phyloP scores from a whole-genome alignment of 2,329 filamentous ascomycete species.

The Blumeriella jaapii region DNA sequence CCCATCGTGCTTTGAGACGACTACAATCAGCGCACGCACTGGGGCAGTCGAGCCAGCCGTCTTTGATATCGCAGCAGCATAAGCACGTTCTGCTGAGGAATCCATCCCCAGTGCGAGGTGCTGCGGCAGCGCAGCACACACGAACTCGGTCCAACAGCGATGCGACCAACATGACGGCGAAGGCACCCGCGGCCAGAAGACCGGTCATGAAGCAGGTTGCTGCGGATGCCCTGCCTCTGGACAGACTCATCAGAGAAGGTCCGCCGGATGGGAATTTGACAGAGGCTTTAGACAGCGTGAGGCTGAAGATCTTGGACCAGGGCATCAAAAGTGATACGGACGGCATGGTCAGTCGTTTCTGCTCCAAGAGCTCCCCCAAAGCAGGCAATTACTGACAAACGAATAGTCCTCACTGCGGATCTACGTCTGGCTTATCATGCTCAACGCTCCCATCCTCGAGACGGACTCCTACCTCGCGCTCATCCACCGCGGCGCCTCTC shows the following conservation, averaged over 20 bases:
- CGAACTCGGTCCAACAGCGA: slow-evolving; percentile 65
- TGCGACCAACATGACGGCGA: slow-evolving; percentile 37
- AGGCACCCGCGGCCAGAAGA: slow-evolving; percentile 33
- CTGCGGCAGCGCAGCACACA: slow-evolving; percentile 27
- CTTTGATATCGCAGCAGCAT: slow-evolving; percentile 53
- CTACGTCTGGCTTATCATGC: slow-evolving; percentile 90
- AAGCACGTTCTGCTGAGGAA: slow-evolving; percentile 32
- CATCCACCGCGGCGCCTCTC: slow-evolving; percentile 85
- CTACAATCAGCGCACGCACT: slow-evolving; percentile 66
- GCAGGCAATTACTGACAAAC: no score
- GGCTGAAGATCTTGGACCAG: slow-evolving; percentile 63
- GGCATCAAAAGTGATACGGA: slow-evolving; percentile 68
- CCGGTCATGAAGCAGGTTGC: slow-evolving; percentile 35
- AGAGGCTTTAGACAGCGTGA: slow-evolving; percentile 56
- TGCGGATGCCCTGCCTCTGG: slow-evolving; percentile 51
- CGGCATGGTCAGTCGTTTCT: slow-evolving; percentile 81
- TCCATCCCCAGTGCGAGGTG: slow-evolving; percentile 15
- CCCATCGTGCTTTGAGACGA: slow-evolving; percentile 57
- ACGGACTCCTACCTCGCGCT: slow-evolving; percentile 85
- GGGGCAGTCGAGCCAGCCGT: slow-evolving; percentile 40
- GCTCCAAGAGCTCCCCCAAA: no score
- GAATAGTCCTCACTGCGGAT: slow-evolving; percentile 77
- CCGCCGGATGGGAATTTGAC: slow-evolving; percentile 59
- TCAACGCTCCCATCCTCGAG: slow-evolving; percentile 73
- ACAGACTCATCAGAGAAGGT: slow-evolving; percentile 69